Evolutionary conservation across 768 basidiomycete genomes (phyloP), one percentile per base, ranked within the genome.

Genomic region (Austroboletus festivus): DNA sequence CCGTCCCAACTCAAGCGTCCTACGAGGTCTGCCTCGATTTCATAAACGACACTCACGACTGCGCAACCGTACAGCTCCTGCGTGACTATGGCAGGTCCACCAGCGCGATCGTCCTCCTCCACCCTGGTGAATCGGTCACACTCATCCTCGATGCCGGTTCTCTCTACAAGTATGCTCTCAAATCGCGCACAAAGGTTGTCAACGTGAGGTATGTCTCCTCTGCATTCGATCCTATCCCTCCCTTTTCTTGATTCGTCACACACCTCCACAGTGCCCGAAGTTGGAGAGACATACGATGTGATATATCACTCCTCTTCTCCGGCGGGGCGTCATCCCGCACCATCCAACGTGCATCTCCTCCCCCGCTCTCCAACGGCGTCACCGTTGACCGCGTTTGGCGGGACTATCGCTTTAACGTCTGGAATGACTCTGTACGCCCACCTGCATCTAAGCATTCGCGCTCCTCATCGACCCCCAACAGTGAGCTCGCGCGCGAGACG

Each of bases 21-120:
- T 85, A 83, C 69, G 84, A 85, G 59, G 75, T 86, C 61, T 72
- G 80, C 46, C 78, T 86, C 62, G 81, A 82, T 62, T 76, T 87
- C 63, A 78, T 77, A 42, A 87, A 86, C 64, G 85, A 86, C 57
- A 84, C 82, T 15, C 77, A 72, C 56, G 80, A 83, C 59, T 76
- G 71, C 46, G 77, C 81, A 50, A 80, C 83, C 37, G 70, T 86
- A 31, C 83, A 86, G 61, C 73, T 83, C 24, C 67, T 83, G 50
- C 74, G 77, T 30, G 79, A 86, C 66, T 86, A 86, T 54, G 83
- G 81, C 39, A 72, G 77, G 44, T 73, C 74, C 42, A 68, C 76
- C 15, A 75, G 74, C 44, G 72, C 78, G 43, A 73, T 79, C 51
- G 73, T 84, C 39, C 61, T 85, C 22, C 70, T 87, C 34, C 73